Conservation (phyloP, 108 stramenopile genomes). For the Cyclotella sp. region DNA sequence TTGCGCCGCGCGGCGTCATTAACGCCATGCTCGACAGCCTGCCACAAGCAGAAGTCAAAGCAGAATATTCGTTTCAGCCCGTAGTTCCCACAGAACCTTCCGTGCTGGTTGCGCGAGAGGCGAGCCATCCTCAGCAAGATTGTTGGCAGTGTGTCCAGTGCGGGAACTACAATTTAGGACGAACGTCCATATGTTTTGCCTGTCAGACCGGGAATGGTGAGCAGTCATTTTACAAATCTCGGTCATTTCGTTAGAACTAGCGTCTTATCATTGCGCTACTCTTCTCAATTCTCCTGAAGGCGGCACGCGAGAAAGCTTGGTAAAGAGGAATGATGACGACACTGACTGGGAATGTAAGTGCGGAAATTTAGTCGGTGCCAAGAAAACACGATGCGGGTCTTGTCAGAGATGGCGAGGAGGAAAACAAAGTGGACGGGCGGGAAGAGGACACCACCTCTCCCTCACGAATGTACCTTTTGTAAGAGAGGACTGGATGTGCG, state of each 20-base stretch:
- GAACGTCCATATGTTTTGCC: not conserved
- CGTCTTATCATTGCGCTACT: not conserved
- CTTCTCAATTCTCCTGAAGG: not conserved
- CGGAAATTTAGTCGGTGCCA: not conserved
- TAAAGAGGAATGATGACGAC: not conserved
- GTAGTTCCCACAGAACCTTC: too few species aligned
- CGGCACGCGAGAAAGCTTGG: not conserved
- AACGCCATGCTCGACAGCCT: too few species aligned
- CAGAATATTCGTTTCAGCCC: too few species aligned
- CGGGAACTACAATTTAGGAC: not conserved
- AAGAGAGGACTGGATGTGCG: constrained; percentile 13
- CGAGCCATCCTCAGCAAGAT: not conserved
- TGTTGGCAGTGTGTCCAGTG: not conserved
- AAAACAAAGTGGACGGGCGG: not conserved
- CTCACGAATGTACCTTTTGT: not conserved
- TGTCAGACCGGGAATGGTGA: not conserved
- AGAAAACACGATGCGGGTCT: constrained; percentile 1
- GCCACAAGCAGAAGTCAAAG: too few species aligned
- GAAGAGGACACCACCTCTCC: not conserved
- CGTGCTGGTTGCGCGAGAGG: too few species aligned
- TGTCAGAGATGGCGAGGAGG: constrained; percentile 8
- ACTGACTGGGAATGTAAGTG: not conserved
- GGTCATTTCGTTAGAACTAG: not conserved
- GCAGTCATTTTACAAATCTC: not conserved
- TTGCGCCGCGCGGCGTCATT: too few species aligned